These are phyloP conservation scores for Cucurbita pepo DNA, from an alignment of 306 rosid genomes.

Conservation along the genomic window DNA sequence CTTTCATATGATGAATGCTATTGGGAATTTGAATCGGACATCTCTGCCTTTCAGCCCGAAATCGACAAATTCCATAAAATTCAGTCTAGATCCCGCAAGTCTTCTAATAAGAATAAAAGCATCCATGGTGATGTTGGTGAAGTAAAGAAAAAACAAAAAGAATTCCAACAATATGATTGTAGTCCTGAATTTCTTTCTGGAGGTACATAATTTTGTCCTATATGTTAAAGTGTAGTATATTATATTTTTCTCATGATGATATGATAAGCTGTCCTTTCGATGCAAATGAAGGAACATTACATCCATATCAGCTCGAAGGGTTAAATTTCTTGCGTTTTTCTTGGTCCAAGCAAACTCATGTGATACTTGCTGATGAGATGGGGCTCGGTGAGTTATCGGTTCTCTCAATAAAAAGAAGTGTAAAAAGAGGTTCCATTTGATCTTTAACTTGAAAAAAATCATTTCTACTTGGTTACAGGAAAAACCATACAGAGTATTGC, in stretches of 20 bases:
- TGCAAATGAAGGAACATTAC: constrained; percentile 55
- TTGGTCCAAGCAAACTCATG: constrained; percentile 99
- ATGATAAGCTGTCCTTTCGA: constrained; percentile 3
- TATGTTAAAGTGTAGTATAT: constrained; percentile 8
- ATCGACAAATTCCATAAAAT: constrained; percentile 63
- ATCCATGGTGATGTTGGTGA: constrained; percentile 39
- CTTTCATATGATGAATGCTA: constrained; percentile 86
- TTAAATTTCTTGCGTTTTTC: constrained; percentile 89
- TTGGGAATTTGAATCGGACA: constrained; percentile 87
- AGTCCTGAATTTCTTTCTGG: constrained; percentile 83
- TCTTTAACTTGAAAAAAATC: neutral
- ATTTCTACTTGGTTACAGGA: constrained; percentile 35
- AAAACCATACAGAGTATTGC: constrained; percentile 99
- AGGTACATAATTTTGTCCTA: constrained; percentile 23
- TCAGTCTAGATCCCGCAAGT: constrained; percentile 52
- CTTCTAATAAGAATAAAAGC: constrained; percentile 47
- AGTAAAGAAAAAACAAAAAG: constrained; percentile 56
- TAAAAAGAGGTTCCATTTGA: neutral
- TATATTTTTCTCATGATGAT: neutral
- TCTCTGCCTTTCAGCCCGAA: constrained; percentile 87
- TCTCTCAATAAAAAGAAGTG: neutral
- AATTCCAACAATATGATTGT: constrained; percentile 78
- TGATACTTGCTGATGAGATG: constrained; percentile 98
- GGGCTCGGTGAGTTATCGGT: constrained; percentile 65
- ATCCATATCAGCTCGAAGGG: constrained; percentile 99